Evolutionary conservation across 805 yeast species (phyloP), one percentile per base, ranked within the genome.

Genomic region (Yarrowia sp.): DNA sequence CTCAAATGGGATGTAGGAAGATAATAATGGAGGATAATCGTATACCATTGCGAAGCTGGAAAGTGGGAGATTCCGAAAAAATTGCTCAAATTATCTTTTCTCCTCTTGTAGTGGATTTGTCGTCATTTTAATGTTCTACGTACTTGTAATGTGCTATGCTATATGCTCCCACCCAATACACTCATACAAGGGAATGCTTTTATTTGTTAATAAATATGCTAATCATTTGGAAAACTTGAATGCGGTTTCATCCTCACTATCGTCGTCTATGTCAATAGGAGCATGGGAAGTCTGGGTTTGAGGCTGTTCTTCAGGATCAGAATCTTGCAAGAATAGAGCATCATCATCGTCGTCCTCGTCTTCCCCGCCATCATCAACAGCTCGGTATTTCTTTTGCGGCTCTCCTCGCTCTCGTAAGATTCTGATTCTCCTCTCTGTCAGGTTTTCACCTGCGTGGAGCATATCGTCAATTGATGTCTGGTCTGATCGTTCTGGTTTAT

Each of bases 221-320:
- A 55, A 20, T 30, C 17, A 58, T 40, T 58, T 58, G 2, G 64
- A 58, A 33, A 58, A 58, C 19, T 13, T 58, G 50, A 58, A 58
- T 7, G 49, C 50, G 17, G 64, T 58, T 58, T 58, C 64, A 19
- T 58, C 64, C 20, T 58, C 64, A 17, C 64, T 58, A 15, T 58
- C 64, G 14, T 58, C 64, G n/a, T 58, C 64, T 17, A 58, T 58
- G 7, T 30, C 24, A 17, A 58, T 58, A 19, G 64, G 40, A 17
- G 30, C 64, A 40, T 55, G 36, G 7, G 50, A 14, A 7, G 46
- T 24, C 36, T 55, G 15, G 5, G 17, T 17, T 3, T 40, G 14
- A 0, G 40, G 12, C n/a, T 30, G 49, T 10, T 39, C 64, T 46
- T 44, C 66, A 5, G 24, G 15, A 14, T 61, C 55, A 1, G 53